Base-by-base conservation (phyloP, 1,284 basidiomycete genomes). In the Tylopilus orsonianus region DNA sequence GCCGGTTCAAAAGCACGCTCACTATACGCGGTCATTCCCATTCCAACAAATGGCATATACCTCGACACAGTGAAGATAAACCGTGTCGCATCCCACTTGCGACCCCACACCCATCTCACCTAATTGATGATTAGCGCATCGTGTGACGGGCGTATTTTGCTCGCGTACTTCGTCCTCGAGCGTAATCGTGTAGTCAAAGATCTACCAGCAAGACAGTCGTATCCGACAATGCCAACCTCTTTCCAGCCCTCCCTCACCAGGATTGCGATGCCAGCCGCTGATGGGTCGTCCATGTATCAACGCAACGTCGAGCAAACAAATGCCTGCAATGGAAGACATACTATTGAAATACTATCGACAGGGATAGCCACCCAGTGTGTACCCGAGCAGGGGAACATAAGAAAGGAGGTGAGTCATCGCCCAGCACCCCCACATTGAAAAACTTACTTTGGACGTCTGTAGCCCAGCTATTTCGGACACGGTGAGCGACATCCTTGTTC, bases 1-100 rank as follows among this genome's bases (percentile, higher is more conserved):
- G 23, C 3, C 20, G 8, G 16, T 2, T 8, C 14, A 6, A 10
- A 26, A 6, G 13, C 3, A 42, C 22, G 24, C 56, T 41, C 30
- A 60, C 57, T 27, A 29, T 56, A 56, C 19, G 33, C 41, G 10
- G 48, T 53, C 40, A 59, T 20, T 3, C 29, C 58, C 23, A 22
- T n/a, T 2, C 57, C 55, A 6, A 22, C 39, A 29, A 60, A 59
- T 4, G 57, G 57, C 7, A 62, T 23, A 44, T 62, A 59, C 34
- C 60, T 59, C 3, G 57, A 57, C 14, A 40, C 18, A 6, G 33
- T 48, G 14, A 58, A 58, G 18, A 62, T 5, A 26, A 38, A 7
- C 16, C 55, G 58, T 3, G 52, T 60, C 8, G 2, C 12, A 37
- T 55, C 46, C 60, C 57, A 58, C 14, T 19, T 27, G 18, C 52